Evolutionary conservation across 371 early-diverging fungal species (phyloP), one percentile per base, ranked within the genome.

Genomic region (Apophysomyces trapeziformis): DNA sequence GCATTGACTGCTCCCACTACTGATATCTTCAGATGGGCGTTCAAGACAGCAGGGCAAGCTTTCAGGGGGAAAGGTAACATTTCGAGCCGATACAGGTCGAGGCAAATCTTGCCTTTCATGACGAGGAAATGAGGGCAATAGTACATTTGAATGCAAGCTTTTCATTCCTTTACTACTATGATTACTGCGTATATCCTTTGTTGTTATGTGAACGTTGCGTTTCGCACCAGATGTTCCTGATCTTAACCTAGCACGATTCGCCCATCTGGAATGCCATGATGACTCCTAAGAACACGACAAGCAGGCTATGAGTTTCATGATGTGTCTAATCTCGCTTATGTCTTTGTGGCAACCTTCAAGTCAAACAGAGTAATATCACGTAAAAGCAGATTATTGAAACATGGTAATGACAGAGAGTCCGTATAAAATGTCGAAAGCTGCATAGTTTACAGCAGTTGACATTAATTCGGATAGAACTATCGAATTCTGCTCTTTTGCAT

Each of bases 341-440:
- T 45, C 46, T 3, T 26, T 26, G 32, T n/a, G 16, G 2, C 13
- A 45, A 45, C 46, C 46, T 45, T 45, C 5, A 45, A 18, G 46
- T 18, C 46, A 12, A 45, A 45, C n/a, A 45, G 13, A 18, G 16
- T 6, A 45, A 45, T 18, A 45, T 45, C 46, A 45, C 46, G 46
- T 5, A 45, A 1, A 45, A 45, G 46, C 16, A 13, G 46, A 45
- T 45, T 45, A 13, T 16, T 45, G n/a, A 18, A 45, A 45, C 46
- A 6, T n/a, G 46, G 46, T 45, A 45, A 13, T 5, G 46, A 45
- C 16, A 45, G 46, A 45, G 13, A 45, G 46, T 45, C 46, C 16
- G 46, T 45, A 45, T 45, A 45, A 45, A 45, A 45, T 18, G 46
- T 45, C 46, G 13, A 45, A 45, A 16, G 46, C 46, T 45, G 46